phyloP scores from a whole-genome alignment of 139 green algal genomes.

The Dunaliella sp. region DNA sequence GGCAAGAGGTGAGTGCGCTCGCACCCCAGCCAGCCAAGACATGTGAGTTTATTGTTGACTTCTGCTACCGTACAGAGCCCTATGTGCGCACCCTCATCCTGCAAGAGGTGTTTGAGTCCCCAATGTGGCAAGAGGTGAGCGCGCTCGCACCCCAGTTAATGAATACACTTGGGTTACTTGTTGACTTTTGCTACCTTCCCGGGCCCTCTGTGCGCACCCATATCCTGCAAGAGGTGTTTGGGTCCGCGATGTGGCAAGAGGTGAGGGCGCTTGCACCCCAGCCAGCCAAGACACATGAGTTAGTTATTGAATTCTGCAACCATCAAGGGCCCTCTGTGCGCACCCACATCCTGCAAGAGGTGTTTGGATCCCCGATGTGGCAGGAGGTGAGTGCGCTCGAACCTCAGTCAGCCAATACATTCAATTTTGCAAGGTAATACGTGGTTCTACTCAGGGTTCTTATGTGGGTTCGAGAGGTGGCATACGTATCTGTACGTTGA shows the following conservation, averaged over 20 bases:
- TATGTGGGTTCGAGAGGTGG: no score
- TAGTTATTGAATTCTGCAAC: neutral
- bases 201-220: constrained; percentile 37
- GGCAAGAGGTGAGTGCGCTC: constrained; percentile 35
- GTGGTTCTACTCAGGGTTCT: no score
- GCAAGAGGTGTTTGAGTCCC: neutral
- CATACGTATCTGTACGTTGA: no score
- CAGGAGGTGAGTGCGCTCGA: neutral
- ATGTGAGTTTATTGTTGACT: no score
- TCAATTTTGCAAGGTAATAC: neutral
- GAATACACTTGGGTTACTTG: neutral
- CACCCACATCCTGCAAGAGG: constrained; percentile 26
- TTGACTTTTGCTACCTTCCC: neutral
- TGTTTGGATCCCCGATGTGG: neutral
- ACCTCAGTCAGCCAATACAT: no score
- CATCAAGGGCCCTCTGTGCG: no score
- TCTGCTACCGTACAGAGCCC: no score
- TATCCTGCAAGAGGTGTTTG: constrained; percentile 25
- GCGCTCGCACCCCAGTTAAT: no score
- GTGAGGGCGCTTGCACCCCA: no score
- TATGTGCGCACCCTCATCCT: neutral
- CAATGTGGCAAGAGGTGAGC: neutral
- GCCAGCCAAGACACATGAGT: neutral
- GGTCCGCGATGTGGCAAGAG: neutral
- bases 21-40: no score